Base-by-base conservation (phyloP, 1,284 basidiomycete species). In the Rhodotorula sp. region DNA sequence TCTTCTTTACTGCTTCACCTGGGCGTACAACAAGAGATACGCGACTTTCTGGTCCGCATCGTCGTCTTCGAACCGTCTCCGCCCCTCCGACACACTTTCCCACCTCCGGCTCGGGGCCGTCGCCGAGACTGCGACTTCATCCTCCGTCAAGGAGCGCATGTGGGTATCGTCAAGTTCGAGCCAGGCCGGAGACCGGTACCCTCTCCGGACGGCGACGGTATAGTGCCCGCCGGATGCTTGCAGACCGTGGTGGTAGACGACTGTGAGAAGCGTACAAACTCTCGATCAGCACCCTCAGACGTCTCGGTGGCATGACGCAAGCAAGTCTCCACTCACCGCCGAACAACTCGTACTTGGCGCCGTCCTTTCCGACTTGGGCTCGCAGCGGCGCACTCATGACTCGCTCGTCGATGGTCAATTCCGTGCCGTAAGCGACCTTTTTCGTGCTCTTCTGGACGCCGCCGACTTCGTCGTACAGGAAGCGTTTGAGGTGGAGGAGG, bases 181-280 rank as follows among this genome's bases (percentile, higher is more conserved):
- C 81, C 80, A 75, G 79, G 80, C 60, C 72, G 77, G 81, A 74
- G 77, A 76, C n/a, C 87, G 86, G 45, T 76, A 88, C 87, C 92
- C 90, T 72, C 93, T 89, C 14, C 95, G 83, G 2, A 97, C 91
- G 74, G 95, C 90, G 58, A 97, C 87, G 2, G 95, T 99, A 83
- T 98, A 99, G 81, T 98, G 95, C 0, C 95, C 95, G 12, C 95
- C 95, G 0, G 89, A 89, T 0, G 95, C 93, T 19, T 90, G 91
- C 60, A 86, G 84, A 3, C 95, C 95, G 78, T 99, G 95, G 81
- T 99, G 95, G 81, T 98, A 98, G 14, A 98, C 84, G 28, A 90
- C 93, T 91, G 61, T 28, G 19, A 28, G 16, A 3, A 49, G 31
- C 23, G 15, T 12, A 16, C 16, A 59, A 26, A 21, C 55, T 47